These are phyloP conservation scores for Perkinsus chesapeaki DNA, from an alignment of 169 alveolate genomes.

Conservation along the genomic window DNA sequence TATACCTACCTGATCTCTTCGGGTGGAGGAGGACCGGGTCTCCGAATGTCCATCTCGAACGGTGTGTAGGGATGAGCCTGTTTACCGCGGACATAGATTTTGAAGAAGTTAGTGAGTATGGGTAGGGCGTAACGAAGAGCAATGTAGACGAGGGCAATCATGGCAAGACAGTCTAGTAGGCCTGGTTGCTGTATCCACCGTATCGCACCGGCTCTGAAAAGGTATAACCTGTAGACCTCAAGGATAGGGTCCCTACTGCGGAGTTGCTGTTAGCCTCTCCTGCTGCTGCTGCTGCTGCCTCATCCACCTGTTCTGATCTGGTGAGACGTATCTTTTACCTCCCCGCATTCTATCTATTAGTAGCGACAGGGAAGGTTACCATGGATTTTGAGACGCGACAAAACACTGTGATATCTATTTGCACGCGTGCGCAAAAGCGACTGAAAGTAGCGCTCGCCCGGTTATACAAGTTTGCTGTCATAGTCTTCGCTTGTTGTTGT, in stretches of 20 bases:
- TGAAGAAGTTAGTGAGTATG: not conserved
- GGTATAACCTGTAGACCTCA: too few species aligned
- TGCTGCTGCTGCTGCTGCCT: not conserved
- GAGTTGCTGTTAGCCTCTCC: not conserved
- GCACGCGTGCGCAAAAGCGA: not conserved
- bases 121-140: not conserved
- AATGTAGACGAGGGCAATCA: not conserved
- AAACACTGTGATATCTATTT: not conserved
- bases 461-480: not conserved
- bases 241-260: too few species aligned
- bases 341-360: not conserved
- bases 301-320: not conserved
- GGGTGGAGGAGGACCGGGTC: not conserved
- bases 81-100: not conserved
- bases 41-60: not conserved
- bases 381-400: not conserved
- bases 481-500: not conserved
- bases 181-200: not conserved
- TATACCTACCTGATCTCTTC: not conserved
- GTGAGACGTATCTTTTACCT: not conserved
- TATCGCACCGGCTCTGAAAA: too few species aligned
- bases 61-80: not conserved
- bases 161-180: not conserved
- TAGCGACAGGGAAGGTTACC: not conserved
- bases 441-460: not conserved